These are phyloP conservation scores for Reticulascus tulasneorum DNA, from an alignment of 2,329 filamentous ascomycete species.

Conservation along the genomic window DNA sequence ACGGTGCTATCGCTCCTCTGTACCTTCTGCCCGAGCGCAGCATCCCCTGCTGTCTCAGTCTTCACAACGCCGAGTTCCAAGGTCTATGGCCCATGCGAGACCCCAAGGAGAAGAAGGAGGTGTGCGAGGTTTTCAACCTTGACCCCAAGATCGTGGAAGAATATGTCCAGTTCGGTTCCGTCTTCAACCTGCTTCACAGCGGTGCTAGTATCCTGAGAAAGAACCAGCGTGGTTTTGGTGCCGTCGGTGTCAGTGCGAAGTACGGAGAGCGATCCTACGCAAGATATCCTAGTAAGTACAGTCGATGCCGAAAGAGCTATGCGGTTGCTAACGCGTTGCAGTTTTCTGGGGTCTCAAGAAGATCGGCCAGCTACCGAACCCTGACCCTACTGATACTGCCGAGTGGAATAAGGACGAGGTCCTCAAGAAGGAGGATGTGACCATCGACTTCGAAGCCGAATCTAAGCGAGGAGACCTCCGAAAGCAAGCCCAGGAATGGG, in stretches of 20 bases:
- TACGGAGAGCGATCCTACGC: constrained; percentile 65
- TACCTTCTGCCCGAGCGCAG: constrained; percentile 63
- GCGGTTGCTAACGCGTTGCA: no score
- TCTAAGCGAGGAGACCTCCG: constrained; percentile 47
- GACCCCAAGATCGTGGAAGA: constrained; percentile 50
- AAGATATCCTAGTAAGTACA: constrained; percentile 63
- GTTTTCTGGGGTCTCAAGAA: constrained; percentile 64
- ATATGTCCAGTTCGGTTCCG: constrained; percentile 65
- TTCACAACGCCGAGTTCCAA: constrained; percentile 68
- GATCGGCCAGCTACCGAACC: constrained; percentile 61
- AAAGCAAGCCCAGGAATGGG: constrained; percentile 64
- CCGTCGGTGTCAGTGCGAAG: constrained; percentile 64
- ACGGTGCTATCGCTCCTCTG: constrained; percentile 60
- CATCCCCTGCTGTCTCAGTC: constrained; percentile 58
- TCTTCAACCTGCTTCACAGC: constrained; percentile 68
- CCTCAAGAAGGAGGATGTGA: constrained; percentile 40
- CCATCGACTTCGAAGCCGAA: constrained; percentile 55
- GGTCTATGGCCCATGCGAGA: constrained; percentile 66
- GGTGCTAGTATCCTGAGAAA: constrained; percentile 62
- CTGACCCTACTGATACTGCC: constrained; percentile 62
- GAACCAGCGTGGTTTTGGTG: constrained; percentile 64
- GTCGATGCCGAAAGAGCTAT: no score
- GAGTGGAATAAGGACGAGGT: constrained; percentile 52
- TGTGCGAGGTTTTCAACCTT: constrained; percentile 62
- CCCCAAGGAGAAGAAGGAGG: constrained; percentile 56